A percentile compares a stretch with the other conserved stretches of the same genome.
Conservation (phyloP, 2,329 filamentous ascomycete species). For the Phoma sp. region DNA sequence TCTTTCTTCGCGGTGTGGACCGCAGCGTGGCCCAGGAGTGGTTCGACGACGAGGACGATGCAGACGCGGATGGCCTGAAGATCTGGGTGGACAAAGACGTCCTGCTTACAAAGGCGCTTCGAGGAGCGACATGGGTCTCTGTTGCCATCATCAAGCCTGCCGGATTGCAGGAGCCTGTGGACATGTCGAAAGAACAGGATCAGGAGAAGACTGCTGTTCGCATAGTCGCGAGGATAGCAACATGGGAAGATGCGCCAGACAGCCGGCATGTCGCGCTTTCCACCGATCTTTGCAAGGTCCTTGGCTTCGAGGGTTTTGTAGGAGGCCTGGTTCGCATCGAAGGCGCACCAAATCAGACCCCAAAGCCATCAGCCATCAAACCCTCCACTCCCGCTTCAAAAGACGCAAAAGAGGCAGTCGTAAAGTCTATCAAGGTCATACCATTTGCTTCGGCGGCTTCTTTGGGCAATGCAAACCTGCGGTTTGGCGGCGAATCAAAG, state of each 20-base stretch:
- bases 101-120: slow-evolving; percentile 72
- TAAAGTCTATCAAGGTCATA: slow-evolving; percentile 76
- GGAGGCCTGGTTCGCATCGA: slow-evolving; percentile 89
- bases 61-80: slow-evolving; percentile 63
- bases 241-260: slow-evolving; percentile 89
- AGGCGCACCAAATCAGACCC: slow-evolving; percentile 75
- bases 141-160: slow-evolving; percentile 89
- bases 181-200: slow-evolving; percentile 73
- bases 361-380: slow-evolving; percentile 62
- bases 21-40: slow-evolving; percentile 72
- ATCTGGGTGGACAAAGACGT: slow-evolving; percentile 87
- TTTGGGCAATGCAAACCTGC: slow-evolving; percentile 70
- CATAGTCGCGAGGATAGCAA: slow-evolving; percentile 74
- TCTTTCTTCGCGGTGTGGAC: slow-evolving; percentile 84
- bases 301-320: slow-evolving; percentile 75
- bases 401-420: slow-evolving; percentile 52
- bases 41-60: slow-evolving; percentile 71
- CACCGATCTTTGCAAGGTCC: slow-evolving; percentile 72
- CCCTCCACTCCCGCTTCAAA: slow-evolving; percentile 39
- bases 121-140: slow-evolving; percentile 76
- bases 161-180: slow-evolving; percentile 73
- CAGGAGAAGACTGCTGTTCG: slow-evolving; percentile 66
- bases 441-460: slow-evolving; percentile 71
- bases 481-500: slow-evolving; percentile 87
- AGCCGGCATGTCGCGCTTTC: slow-evolving; percentile 82